Evolutionary conservation across 2,329 filamentous ascomycete genomes (phyloP).

Genomic region (Hyphodiscus sp.): DNA sequence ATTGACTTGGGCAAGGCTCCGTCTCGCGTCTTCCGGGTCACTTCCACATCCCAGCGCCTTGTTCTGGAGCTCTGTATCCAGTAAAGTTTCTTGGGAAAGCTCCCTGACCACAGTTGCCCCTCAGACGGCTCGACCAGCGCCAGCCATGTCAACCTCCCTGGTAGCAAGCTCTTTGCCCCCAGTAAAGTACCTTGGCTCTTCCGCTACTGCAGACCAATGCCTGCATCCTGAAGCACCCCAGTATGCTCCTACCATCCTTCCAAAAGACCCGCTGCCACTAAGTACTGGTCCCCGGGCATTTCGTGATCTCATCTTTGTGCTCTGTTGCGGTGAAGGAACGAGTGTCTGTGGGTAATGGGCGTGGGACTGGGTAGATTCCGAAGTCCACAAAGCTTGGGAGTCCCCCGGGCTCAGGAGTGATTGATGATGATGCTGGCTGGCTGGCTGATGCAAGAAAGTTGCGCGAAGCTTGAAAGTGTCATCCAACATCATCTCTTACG

Average conservation of each 20-base stretch:
- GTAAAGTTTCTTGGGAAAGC: conserved; percentile 13
- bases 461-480: conserved; percentile 23
- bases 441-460: conserved; percentile 15
- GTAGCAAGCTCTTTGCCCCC: conserved; percentile 11
- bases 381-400: conserved; percentile 21
- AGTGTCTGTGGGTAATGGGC: conserved; percentile 23
- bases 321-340: conserved; percentile 16
- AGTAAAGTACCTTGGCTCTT: conserved; percentile 15
- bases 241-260: conserved; percentile 6
- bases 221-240: conserved; percentile 20
- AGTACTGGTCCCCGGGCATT: conserved; percentile 14
- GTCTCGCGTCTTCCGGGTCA: conserved; percentile 23
- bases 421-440: not conserved
- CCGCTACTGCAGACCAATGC: conserved; percentile 3
- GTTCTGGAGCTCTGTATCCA: not conserved
- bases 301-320: conserved; percentile 16
- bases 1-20: conserved; percentile 17
- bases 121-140: conserved; percentile 1
- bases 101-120: not conserved
- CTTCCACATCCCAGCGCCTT: conserved; percentile 4
- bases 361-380: conserved; percentile 18
- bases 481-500: conserved; percentile 19
- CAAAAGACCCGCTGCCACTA: conserved; percentile 18
- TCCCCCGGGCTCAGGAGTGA: conserved; percentile 14
- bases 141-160: conserved; percentile 16